Base-by-base conservation (phyloP, 371 early-diverging fungal genomes). In the Gilbertella persicaria region DNA sequence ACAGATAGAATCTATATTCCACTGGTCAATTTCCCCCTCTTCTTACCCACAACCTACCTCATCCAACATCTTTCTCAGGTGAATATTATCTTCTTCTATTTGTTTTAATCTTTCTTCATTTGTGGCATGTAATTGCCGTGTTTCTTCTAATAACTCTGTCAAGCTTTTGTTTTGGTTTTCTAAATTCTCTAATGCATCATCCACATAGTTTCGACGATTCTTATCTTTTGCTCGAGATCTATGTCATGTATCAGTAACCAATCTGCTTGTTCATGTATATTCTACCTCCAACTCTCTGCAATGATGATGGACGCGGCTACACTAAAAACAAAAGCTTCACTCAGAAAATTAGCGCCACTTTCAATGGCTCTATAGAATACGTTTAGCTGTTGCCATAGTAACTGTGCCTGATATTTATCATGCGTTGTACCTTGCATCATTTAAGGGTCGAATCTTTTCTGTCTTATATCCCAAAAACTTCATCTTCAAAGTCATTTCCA, bases 341-440 rank as follows among this genome's bases (percentile, higher is more conserved):
- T 85, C 10, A 95, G 57, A 57, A 95, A 94, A 60, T 88, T 89
- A 26, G 94, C 92, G 2, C 94, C 96, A 13, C 85, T 83, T 60
- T 95, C 94, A 25, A 95, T 82, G 30, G 96, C 96, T 50, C 89
- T 83, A 43, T n/a, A n/a, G n/a, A n/a, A n/a, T n/a, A n/a, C n/a
- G n/a, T n/a, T n/a, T n/a, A n/a, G n/a, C n/a, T n/a, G n/a, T n/a
- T n/a, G n/a, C n/a, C n/a, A n/a, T n/a, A n/a, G n/a, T n/a, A n/a
- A n/a, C n/a, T n/a, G n/a, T n/a, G n/a, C n/a, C n/a, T n/a, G n/a
- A n/a, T n/a, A n/a, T n/a, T n/a, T n/a, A n/a, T n/a, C n/a, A 5
- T 8, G n/a, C 20, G 3, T 6, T 37, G 40, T 72, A 82, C 82
- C 71, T 86, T 7, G 86, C 84, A 53, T 94, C 93, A 64, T 90